phyloP scores from a whole-genome alignment of 306 rosid genomes.

The Dalbergia oliveri region DNA sequence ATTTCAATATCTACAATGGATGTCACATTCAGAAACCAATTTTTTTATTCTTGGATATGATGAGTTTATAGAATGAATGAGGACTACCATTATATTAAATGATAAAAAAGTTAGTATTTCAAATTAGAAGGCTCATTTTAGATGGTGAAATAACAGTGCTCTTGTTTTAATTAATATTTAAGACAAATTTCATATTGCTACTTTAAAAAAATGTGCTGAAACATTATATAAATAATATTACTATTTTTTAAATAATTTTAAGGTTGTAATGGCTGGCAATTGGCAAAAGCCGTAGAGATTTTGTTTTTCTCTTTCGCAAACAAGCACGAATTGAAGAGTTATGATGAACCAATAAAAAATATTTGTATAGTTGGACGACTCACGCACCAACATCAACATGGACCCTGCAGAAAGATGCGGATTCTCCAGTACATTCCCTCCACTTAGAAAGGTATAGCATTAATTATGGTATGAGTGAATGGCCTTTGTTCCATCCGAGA shows the following conservation, averaged over 20 bases:
- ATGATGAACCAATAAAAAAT: not conserved
- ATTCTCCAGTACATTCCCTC: slow-evolving; percentile 37
- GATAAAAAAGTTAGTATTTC: too few relatives aligned
- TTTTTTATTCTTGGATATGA: too few relatives aligned
- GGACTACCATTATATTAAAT: too few relatives aligned
- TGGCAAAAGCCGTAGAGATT: not conserved
- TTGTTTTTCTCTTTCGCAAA: not conserved
- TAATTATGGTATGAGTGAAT: slow-evolving; percentile 35
- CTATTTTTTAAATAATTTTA: not conserved
- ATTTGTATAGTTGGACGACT: slow-evolving; percentile 20
- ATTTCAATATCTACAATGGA: too few relatives aligned
- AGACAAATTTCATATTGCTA: too few relatives aligned
- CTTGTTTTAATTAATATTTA: too few relatives aligned
- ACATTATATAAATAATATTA: too few relatives aligned
- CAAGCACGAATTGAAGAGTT: slow-evolving; percentile 10
- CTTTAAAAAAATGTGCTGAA: too few relatives aligned
- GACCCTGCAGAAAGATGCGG: slow-evolving; percentile 43
- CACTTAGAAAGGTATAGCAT: slow-evolving; percentile 42
- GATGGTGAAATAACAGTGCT: too few relatives aligned
- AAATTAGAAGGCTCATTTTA: too few relatives aligned
- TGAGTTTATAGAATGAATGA: too few relatives aligned
- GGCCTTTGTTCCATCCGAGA: slow-evolving; percentile 47
- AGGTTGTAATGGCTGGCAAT: not conserved
- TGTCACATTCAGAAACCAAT: too few relatives aligned
- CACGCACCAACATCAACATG: slow-evolving; percentile 40